Evolutionary conservation across 2,329 filamentous ascomycete genomes (phyloP), one percentile per base, ranked within the genome.

Genomic region (Fusarium subtropicale): DNA sequence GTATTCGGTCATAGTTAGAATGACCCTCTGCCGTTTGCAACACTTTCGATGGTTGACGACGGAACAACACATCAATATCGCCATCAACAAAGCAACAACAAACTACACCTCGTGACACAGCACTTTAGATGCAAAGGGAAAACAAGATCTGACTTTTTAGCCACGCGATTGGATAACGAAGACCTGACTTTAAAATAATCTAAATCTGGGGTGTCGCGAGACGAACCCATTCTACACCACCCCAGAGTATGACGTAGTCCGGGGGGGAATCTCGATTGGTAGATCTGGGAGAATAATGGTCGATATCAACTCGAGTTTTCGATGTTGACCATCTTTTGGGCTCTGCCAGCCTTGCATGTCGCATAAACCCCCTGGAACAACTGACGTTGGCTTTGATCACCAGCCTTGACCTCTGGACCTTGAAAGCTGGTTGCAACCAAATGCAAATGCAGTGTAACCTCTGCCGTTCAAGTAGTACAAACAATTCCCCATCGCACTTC

Each of bases 211-310:
- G 60, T 48, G 53, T 65, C 34, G 54, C 42, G 59, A 59, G 42
- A 53, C 46, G 46, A 34, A 46, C 56, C 39, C 46, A 46, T 55
- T 61, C 28, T n/a, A 36, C 34, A 36, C 16, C 60, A 55, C 70
- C 71, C 71, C 68, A 42, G 70, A 68, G 50, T 65, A 73, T 73
- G 71, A 73, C 71, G 71, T 73, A 71, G 68, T 44, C 44, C 12
- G 36, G 46, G 31, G 42, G 46, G 46, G 31, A 20, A 73, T 73
- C 71, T 73, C 62, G 68, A 73, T 73, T 50, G 46, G 31, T 18
- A 48, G 56, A 31, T 52, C 45, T 45, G 58, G 22, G 38, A 57
- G 42, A 44, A 55, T 34, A 54, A 54, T 46, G 33, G 47, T 64
- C 38, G 51, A 66, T 57, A 56, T 61, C 60, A 66, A 52, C 59